phyloP scores from a whole-genome alignment of 2,329 filamentous ascomycete species.

The Pestalotiopsis sp. region DNA sequence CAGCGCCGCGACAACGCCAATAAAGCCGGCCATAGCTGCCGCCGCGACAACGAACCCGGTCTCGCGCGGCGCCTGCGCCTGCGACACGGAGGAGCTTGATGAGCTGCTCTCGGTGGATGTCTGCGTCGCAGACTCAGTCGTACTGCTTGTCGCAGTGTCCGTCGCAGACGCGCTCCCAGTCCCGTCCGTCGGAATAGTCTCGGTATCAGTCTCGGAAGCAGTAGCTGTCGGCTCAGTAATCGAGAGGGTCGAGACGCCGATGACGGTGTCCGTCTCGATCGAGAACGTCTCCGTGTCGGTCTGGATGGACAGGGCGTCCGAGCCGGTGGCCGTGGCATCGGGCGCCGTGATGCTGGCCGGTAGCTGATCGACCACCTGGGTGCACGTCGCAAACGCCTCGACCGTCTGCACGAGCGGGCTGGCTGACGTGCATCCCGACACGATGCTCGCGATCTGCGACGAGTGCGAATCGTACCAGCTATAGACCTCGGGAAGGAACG shows the following conservation, averaged over 20 bases:
- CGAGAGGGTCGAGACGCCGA: background rate
- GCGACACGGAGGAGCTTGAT: background rate
- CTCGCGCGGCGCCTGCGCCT: constrained; percentile 9
- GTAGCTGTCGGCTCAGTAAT: background rate
- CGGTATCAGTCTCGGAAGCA: background rate
- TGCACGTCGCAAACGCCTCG: constrained; percentile 2
- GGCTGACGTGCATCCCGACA: constrained; percentile 21
- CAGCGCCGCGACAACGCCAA: constrained; percentile 7
- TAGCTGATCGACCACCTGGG: background rate
- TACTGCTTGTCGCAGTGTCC: background rate
- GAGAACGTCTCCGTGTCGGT: constrained; percentile 1
- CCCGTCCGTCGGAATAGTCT: background rate
- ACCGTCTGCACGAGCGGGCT: background rate
- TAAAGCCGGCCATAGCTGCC: background rate
- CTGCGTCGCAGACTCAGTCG: background rate
- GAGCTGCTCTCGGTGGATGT: background rate
- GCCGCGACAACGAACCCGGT: constrained; percentile 7
- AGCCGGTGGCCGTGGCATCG: background rate
- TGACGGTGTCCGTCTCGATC: constrained; percentile 7
- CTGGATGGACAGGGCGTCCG: background rate
- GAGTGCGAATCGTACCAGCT: constrained; percentile 25
- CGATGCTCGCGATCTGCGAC: constrained; percentile 19
- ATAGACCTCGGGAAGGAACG: constrained; percentile 28
- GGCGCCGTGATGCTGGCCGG: background rate
- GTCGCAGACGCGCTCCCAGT: background rate